Base-by-base conservation (phyloP, 2,329 filamentous ascomycete genomes). In the Teratosphaeria gauchensis region DNA sequence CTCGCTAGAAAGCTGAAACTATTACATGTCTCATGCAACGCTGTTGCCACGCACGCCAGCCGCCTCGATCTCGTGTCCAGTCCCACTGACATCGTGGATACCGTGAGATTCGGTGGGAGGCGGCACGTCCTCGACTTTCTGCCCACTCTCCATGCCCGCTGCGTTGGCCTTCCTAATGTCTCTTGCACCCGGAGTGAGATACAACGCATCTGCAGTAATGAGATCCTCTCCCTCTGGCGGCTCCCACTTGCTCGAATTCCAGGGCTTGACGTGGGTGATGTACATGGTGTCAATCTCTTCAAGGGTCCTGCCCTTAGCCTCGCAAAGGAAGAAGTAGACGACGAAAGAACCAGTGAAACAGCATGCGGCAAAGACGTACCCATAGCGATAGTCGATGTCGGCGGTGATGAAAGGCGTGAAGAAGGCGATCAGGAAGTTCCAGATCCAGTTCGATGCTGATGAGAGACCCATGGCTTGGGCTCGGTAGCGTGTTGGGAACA, bases 361-460 rank as follows among this genome's bases (percentile, higher is more conserved):
- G 64, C 72, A 74, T 21, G 63, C 70, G 3, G 71, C 73, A 58
- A 75, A 75, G 57, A 75, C 67, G 57, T 73, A 71, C 12, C 73
- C 73, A 66, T 75, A 75, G 24, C 68, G 63, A 64, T 71, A 75
- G 62, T 72, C 68, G 63, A 75, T 75, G 14, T 67, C 71, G 42
- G 62, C 63, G 1, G 71, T 72, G 64, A 73, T 74, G 65, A 71
- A 73, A 6, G 68, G 67, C 16, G 72, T 73, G 64, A 73, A 73
- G 66, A 73, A 74, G 24, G 60, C 62, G 55, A 73, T 68, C 9
- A 73, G 61, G 62, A 71, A 73, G 55, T 71, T 72, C 67, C 66
- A 72, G 33, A 79, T 76, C 84, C 84, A 87, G 72, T 87, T 87
- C 64, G 78, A 80, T 0, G 82, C 79, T 0, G 84, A 86, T 0